Evolutionary conservation across 2,329 filamentous ascomycete genomes (phyloP), one percentile per base, ranked within the genome.

Genomic region (Drechslerella coelobrocha): DNA sequence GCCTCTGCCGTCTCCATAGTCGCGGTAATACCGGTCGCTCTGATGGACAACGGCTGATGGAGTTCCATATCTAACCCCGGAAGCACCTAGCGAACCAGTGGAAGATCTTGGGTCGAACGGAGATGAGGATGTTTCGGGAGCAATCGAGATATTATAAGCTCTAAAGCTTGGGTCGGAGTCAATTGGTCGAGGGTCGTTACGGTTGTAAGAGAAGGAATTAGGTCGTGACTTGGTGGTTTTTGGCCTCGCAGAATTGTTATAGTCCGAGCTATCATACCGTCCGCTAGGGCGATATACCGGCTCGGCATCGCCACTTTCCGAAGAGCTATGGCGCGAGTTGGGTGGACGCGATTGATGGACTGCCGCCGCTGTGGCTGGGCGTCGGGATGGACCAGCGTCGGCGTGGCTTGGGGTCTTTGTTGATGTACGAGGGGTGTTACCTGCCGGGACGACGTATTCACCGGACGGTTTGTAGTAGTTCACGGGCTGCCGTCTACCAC

Each of bases 271-370:
- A 12, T 69, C 65, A 19, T 62, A 69, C 17, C 52, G 48, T 17
- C 26, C 23, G n/a, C 39, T 34, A 1, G 45, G 17, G 14, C 12
- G 59, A 39, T 63, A 71, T 9, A 47, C 21, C 7, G 59, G 52
- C 37, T 71, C 66, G 23, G 59, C 59, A 47, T 71, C 66, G 21
- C 59, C 66, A 17, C 54, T 71, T 27, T 71, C 66, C 23, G 66
- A 71, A 4, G 66, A 71, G 26, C 66, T 71, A 19, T 71, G 66
- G 1, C 66, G 53, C 4, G 66, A 71, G 21, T 59, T 62, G n/a
- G 66, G 66, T 17, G 66, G 66, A 5, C 66, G 59, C 2, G 59
- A 29, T 24, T 71, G 66, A 14, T 71, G 66, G n/a, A 63, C 19
- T 3, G 47, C 17, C 1, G 65, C 48, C 2, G 52, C 45, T 2